Percentiles rank a stretch among this genome's conserved stretches.
phyloP scores from a whole-genome alignment of 805 yeast species.

The Schwanniomyces yamadae region DNA sequence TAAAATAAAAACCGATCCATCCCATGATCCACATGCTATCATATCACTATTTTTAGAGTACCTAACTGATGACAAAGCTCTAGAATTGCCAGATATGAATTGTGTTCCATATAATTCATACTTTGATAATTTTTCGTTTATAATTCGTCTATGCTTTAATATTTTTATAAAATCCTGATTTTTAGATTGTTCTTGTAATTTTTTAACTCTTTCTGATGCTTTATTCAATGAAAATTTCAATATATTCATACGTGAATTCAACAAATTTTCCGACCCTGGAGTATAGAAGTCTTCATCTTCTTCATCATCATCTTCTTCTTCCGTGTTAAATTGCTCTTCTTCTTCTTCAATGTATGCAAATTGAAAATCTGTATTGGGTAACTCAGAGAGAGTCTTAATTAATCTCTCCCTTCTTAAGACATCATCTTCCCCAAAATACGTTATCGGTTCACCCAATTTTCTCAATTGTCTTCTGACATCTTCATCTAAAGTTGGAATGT shows the following conservation, averaged over 20 bases:
- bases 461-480: slow-evolving; percentile 55
- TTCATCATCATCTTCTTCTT: slow-evolving; percentile 15
- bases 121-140: slow-evolving; percentile 30
- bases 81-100: slow-evolving; percentile 50
- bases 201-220: slow-evolving; percentile 43
- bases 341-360: slow-evolving; percentile 11
- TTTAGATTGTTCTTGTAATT: slow-evolving; percentile 27
- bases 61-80: slow-evolving; percentile 66
- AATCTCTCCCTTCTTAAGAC: slow-evolving; percentile 63
- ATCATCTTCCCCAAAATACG: slow-evolving; percentile 57
- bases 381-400: slow-evolving; percentile 39
- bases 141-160: slow-evolving; percentile 46
- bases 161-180: slow-evolving; percentile 38
- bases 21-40: slow-evolving; percentile 80
- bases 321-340: slow-evolving; percentile 11
- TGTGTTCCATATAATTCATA: slow-evolving; percentile 65
- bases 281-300: slow-evolving; percentile 79
- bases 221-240: slow-evolving; percentile 49
- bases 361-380: slow-evolving; percentile 15
- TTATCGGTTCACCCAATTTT: slow-evolving; percentile 54
- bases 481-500: slow-evolving; percentile 63
- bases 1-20: slow-evolving; percentile 63
- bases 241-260: slow-evolving; percentile 50
- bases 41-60: slow-evolving; percentile 36
- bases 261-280: slow-evolving; percentile 62